These are phyloP conservation scores for Thinopyrum obtusiflorum DNA, from an alignment of 202 grass and related monocot genomes.

Conservation along the genomic window DNA sequence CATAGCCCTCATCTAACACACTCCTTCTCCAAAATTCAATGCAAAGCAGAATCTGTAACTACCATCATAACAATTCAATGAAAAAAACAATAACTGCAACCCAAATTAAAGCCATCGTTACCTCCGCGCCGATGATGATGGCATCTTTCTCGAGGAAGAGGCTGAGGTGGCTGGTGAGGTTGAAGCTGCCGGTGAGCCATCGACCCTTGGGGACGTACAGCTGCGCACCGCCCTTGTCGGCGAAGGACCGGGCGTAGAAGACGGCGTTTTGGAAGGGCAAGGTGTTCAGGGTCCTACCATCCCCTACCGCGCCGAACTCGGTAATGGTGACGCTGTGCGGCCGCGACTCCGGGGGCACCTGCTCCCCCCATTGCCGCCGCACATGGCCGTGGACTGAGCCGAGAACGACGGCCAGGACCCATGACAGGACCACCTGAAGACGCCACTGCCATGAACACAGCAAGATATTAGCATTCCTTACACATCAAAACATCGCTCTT, in stretches of 20 bases:
- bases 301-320: constrained; percentile 91
- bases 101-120: constrained; percentile 25
- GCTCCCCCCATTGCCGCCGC: constrained; percentile 27
- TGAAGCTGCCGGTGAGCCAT: constrained; percentile 98
- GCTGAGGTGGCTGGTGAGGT: constrained; percentile 85
- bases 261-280: constrained; percentile 92
- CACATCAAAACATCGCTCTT: background rate
- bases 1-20: background rate
- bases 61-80: constrained; percentile 29
- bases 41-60: constrained; percentile 26
- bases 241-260: constrained; percentile 85
- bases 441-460: constrained; percentile 34
- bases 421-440: constrained; percentile 46
- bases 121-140: constrained; percentile 68
- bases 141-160: constrained; percentile 81
- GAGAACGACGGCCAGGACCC: constrained; percentile 22
- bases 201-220: constrained; percentile 84
- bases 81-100: constrained; percentile 19
- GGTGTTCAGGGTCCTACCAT: constrained; percentile 79
- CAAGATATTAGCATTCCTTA: constrained; percentile 22
- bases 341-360: constrained; percentile 34
- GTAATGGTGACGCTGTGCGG: constrained; percentile 96
- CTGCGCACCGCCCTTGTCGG: constrained; percentile 94
- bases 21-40: constrained; percentile 1
- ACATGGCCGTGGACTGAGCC: background rate